phyloP scores from a whole-genome alignment of 2,329 filamentous ascomycete genomes.

The Fusarium sp. region DNA sequence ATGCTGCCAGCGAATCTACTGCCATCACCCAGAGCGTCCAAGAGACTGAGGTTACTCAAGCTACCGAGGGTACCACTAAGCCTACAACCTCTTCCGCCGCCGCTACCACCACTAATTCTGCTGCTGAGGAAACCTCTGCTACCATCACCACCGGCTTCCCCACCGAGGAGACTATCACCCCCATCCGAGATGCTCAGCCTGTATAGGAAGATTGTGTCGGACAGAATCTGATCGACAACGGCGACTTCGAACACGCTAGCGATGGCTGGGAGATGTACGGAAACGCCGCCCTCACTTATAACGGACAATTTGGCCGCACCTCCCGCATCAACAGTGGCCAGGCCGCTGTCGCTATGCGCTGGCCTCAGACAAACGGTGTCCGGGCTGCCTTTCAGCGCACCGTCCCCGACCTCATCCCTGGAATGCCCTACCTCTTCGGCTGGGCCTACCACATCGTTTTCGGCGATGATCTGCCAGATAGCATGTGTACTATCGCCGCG shows the following conservation, averaged over 20 bases:
- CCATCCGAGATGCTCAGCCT: no score
- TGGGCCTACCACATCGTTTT: slow-evolving; percentile 16
- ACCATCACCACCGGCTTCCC: background rate
- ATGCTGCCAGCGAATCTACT: no score
- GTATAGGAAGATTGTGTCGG: background rate
- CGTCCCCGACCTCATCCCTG: background rate
- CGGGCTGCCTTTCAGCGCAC: slow-evolving; percentile 13
- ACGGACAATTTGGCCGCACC: background rate
- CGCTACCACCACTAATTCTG: no score
- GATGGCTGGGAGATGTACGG: background rate
- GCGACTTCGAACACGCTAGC: slow-evolving; percentile 2
- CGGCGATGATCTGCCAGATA: background rate
- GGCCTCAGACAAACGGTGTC: background rate
- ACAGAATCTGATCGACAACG: background rate
- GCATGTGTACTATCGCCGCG: slow-evolving; percentile 24
- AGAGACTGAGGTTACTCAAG: no score
- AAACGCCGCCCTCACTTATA: background rate
- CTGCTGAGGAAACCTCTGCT: no score
- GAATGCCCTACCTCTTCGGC: background rate
- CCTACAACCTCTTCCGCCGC: no score
- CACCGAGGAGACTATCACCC: no score
- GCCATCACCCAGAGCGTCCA: no score
- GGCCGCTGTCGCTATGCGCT: background rate
- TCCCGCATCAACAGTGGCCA: background rate
- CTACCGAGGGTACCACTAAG: no score